phyloP scores from a whole-genome alignment of 116 monocot genomes.

The Cymodocea nodosa region DNA sequence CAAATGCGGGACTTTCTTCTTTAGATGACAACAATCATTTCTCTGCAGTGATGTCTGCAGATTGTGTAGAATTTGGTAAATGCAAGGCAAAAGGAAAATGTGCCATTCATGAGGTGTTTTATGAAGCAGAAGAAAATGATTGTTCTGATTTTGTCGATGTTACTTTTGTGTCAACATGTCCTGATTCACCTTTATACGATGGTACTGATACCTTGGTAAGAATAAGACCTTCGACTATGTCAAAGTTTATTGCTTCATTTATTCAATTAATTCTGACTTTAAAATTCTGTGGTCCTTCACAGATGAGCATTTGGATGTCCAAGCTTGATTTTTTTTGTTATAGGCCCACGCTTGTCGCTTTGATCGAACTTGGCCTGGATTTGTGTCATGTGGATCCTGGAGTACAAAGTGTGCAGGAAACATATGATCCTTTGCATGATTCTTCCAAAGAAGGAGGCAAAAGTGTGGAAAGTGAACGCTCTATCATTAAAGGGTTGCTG shows the following conservation, averaged over 20 bases:
- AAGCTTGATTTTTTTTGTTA: conserved; percentile 81
- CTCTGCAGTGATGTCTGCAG: conserved; percentile 9
- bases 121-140: conserved; percentile 59
- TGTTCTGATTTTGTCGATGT: conserved; percentile 70
- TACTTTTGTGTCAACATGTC: conserved; percentile 52
- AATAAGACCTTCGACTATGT: neutral
- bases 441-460: conserved; percentile 17
- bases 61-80: conserved; percentile 18
- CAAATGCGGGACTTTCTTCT: conserved; percentile 4
- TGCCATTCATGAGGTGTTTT: conserved; percentile 43
- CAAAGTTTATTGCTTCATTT: no score
- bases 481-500: conserved; percentile 69
- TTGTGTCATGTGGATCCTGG: conserved; percentile 42
- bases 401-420: conserved; percentile 11
- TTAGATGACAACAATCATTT: conserved; percentile 12
- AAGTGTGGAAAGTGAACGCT: conserved; percentile 36
- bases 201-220: conserved; percentile 83
- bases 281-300: conserved; percentile 5
- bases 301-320: conserved; percentile 88
- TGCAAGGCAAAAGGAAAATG: conserved; percentile 26
- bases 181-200: conserved; percentile 74
- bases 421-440: conserved; percentile 4
- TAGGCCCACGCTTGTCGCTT: conserved; percentile 80
- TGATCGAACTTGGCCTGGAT: conserved; percentile 74
- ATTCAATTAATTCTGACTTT: neutral